Evolutionary conservation across 1,139 yeast genomes (phyloP).

Genomic region (Saccharomyces hybrid): DNA sequence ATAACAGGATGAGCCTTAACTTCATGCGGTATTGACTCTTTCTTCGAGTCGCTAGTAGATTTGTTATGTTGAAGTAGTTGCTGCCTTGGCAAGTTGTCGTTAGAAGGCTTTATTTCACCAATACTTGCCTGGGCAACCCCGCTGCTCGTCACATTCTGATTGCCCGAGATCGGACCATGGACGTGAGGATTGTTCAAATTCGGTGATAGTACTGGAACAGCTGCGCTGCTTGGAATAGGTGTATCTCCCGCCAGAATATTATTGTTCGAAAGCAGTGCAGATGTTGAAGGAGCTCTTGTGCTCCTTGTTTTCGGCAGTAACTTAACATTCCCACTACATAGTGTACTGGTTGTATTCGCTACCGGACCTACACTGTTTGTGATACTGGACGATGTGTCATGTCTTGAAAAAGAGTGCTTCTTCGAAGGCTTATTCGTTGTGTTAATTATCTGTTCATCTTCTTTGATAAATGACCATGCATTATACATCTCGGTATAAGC

Average conservation of each 20-base stretch:
- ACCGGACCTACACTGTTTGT: not conserved
- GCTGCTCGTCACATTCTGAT: not conserved
- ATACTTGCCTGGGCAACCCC: not conserved
- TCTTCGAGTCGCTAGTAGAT: not conserved
- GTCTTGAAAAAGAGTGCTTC: not conserved
- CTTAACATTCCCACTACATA: not conserved
- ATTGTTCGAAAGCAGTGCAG: not conserved
- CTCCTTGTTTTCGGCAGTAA: not conserved
- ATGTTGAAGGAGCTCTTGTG: not conserved
- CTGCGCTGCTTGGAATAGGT: no score
- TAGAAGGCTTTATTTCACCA: conserved; percentile 3
- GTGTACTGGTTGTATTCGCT: not conserved
- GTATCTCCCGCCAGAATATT: not conserved
- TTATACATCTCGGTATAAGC: conserved; percentile 69
- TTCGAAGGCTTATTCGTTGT: not conserved
- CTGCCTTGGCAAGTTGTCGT: not conserved
- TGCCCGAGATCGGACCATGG: not conserved
- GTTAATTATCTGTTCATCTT: not conserved
- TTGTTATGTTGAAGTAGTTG: not conserved
- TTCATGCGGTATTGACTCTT: not conserved
- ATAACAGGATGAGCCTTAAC: not conserved
- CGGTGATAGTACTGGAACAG: not conserved
- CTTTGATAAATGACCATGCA: conserved; percentile 49
- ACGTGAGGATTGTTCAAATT: not conserved
- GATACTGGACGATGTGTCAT: not conserved